Evolutionary conservation across 306 rosid species (phyloP), one percentile per base, ranked within the genome.

Genomic region (Boehmeria nivea): DNA sequence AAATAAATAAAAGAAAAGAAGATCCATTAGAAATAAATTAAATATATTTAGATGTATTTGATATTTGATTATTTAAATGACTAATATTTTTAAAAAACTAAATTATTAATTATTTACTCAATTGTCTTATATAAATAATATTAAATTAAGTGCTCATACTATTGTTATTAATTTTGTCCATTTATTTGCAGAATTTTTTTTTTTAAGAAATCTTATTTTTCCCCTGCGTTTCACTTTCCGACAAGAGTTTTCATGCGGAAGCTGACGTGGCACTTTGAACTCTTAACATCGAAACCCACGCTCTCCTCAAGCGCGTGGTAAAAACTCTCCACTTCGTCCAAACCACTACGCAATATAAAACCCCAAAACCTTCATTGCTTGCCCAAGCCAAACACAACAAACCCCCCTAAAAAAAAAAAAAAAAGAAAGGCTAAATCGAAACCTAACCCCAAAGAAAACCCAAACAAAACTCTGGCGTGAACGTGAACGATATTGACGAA

Each of bases 371-470:
- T 25, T 12, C 57, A 4, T 4, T 7, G 27, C 8, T 34, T 12
- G 24, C 12, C 44, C 52, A 14, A 54, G 33, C 28, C 27, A 25
- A 33, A 4, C 47, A 11, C 22, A 12, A 36, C 27, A 27, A 6
- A 31, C 36, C 5, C 34, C 34, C 8, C 15, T 14, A 16, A 15
- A 15, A 1, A 14, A 50, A 49, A 49, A 11, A 47, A 6, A 22
- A 49, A 36, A 19, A 11, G 54, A 43, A 9, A 15, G n/a, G 44
- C 8, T 2, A 12, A 61, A 72, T 31, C 36, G 36, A 31, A 31
- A 69, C 78, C 70, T 65, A 51, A 60, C 61, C 77, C 73, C 57
- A 28, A 37, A 64, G 66, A 54, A 67, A 75, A 57, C 66, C 70
- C 51, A 33, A 58, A 12, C 4, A 10, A 11, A 40, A 59, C 53